Percentiles rank a stretch among this genome's conserved stretches.
These are phyloP conservation scores for Boletus barrowsii DNA, from an alignment of 768 basidiomycete genomes.

Conservation along the genomic window DNA sequence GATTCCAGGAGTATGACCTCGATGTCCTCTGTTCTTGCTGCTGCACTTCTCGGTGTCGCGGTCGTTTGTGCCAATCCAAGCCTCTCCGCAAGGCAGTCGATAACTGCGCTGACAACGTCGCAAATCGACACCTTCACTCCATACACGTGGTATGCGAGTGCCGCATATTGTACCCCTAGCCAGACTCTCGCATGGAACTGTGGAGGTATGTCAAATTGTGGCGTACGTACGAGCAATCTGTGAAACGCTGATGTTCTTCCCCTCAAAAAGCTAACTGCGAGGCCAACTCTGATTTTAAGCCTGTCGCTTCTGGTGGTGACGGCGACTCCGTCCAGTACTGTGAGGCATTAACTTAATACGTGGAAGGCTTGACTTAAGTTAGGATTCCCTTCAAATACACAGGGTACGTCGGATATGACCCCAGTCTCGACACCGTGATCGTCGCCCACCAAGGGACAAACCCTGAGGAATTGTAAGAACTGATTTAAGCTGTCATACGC, in stretches of 20 bases:
- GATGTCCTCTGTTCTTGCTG: conserved; percentile 20
- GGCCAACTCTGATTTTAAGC: conserved; percentile 46
- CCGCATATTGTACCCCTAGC: conserved; percentile 47
- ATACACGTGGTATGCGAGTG: conserved; percentile 49
- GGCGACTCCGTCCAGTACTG: conserved; percentile 43
- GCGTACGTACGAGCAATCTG: not conserved
- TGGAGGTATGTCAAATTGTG: conserved; percentile 41
- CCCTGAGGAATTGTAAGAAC: conserved; percentile 27
- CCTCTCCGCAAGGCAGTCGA: conserved; percentile 34
- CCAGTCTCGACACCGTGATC: conserved; percentile 34
- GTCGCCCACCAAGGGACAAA: conserved; percentile 39
- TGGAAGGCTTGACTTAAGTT: not conserved
- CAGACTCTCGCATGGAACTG: conserved; percentile 50
- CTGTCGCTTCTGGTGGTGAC: conserved; percentile 48
- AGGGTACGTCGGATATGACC: conserved; percentile 58
- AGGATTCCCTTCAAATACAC: not conserved
- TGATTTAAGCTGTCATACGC: not conserved
- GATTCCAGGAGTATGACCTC: not conserved
- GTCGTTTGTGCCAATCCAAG: conserved; percentile 20
- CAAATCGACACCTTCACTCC: conserved; percentile 45
- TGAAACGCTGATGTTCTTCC: not conserved
- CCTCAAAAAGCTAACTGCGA: conserved; percentile 40
- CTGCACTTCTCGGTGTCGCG: conserved; percentile 12
- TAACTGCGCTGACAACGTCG: conserved; percentile 37
- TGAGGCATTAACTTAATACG: conserved; percentile 14